phyloP scores from a whole-genome alignment of 2,329 filamentous ascomycete species.

The Orbilia blumenaviensis region DNA sequence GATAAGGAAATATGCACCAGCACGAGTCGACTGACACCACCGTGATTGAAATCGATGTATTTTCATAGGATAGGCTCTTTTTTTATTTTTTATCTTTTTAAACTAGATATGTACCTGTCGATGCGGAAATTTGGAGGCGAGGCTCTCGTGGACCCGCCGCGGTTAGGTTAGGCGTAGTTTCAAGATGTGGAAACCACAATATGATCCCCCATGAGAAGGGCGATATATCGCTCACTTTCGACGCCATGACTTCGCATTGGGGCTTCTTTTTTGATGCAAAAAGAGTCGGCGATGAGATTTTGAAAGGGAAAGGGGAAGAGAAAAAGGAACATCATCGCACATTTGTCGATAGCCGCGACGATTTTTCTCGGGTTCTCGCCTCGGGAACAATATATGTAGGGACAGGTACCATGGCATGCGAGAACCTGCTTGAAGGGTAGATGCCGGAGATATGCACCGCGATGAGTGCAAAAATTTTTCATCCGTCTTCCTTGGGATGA shows the following conservation, averaged over 20 bases:
- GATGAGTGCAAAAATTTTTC: conserved; percentile 29
- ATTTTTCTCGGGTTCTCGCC: conserved; percentile 20
- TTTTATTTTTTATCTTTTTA: conserved; percentile 16
- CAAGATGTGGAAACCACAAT: conserved; percentile 25
- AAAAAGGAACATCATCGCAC: conserved; percentile 37
- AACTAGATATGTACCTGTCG: conserved; percentile 12
- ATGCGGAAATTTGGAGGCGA: conserved; percentile 32
- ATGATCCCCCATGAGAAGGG: conserved; percentile 18
- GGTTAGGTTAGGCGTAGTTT: conserved; percentile 13
- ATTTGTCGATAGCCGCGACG: background rate
- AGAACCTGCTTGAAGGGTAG: conserved; percentile 13
- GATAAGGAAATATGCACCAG: conserved; percentile 33
- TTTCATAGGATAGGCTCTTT: conserved; percentile 4
- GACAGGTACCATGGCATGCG: conserved; percentile 26
- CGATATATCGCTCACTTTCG: conserved; percentile 45
- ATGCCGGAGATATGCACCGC: conserved; percentile 10
- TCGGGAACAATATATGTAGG: background rate
- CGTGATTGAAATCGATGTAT: conserved; percentile 21
- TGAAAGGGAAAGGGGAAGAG: background rate
- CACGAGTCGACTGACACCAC: conserved; percentile 41
- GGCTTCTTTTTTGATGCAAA: conserved; percentile 39
- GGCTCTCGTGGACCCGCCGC: conserved; percentile 27
- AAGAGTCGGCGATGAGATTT: conserved; percentile 28
- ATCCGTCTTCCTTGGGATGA: conserved; percentile 33
- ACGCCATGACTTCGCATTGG: conserved; percentile 29